These are phyloP conservation scores for Phytophthora syringae DNA, from an alignment of 352 stramenopile genomes.

Conservation along the genomic window DNA sequence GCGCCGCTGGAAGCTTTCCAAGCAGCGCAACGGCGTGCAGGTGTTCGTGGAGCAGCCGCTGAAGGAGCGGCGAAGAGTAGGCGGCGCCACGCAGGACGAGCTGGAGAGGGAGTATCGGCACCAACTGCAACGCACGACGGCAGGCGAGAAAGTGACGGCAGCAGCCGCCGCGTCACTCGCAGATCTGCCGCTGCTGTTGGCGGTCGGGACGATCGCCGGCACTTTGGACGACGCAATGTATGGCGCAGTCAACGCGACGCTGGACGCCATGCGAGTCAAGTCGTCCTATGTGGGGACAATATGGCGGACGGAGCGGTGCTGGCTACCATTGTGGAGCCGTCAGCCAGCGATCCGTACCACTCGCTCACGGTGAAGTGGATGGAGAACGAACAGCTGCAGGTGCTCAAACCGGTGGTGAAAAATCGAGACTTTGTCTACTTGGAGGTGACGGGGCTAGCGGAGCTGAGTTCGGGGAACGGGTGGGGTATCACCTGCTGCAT, in stretches of 20 bases:
- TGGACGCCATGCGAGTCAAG: conserved; percentile 43
- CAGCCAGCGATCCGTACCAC: conserved; percentile 48
- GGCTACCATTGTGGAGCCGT: conserved; percentile 51
- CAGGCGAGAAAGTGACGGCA: conserved; percentile 27
- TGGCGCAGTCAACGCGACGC: conserved; percentile 38
- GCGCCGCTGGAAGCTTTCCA: conserved; percentile 34
- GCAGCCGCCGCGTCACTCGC: conserved; percentile 28
- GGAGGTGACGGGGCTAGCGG: conserved; percentile 48
- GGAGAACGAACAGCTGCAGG: conserved; percentile 35
- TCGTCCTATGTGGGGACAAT: conserved; percentile 54
- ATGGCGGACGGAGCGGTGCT: conserved; percentile 53
- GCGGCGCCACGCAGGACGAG: conserved; percentile 24
- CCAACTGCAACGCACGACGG: conserved; percentile 10
- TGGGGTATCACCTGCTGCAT: conserved; percentile 65
- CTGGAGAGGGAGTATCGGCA: conserved; percentile 30
- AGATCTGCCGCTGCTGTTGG: conserved; percentile 37
- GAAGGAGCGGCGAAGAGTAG: conserved; percentile 27
- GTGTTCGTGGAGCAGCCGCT: conserved; percentile 38
- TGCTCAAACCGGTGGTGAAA: conserved; percentile 44
- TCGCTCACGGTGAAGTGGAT: conserved; percentile 49
- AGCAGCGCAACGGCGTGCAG: conserved; percentile 29
- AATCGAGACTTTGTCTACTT: conserved; percentile 66
- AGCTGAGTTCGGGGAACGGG: conserved; percentile 44
- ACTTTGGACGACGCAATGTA: conserved; percentile 55
- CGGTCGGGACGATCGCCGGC: conserved; percentile 37